Percentiles rank a stretch among this genome's conserved stretches.
Evolutionary conservation across 176 grass and related monocot genomes (phyloP).

Genomic region (Bromus sterilis): DNA sequence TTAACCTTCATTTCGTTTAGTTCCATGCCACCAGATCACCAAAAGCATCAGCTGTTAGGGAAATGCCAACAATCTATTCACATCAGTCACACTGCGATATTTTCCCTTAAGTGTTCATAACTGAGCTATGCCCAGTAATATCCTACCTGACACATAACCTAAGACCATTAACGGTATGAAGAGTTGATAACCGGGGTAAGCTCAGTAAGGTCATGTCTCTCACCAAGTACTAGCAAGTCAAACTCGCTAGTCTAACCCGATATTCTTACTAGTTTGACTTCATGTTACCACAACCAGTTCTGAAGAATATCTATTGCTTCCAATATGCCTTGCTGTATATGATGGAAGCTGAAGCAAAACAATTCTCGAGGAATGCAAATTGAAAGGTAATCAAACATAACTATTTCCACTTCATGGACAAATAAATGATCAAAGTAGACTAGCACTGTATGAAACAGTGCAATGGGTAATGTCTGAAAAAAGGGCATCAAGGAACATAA

Average conservation of each 20-base stretch:
- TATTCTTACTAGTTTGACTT: neutral
- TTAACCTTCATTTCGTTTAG: neutral
- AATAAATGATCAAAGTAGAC: constrained; percentile 5
- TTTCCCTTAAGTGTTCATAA: neutral
- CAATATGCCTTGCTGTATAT: neutral
- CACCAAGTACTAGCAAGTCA: neutral
- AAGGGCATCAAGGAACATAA: neutral
- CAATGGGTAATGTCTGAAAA: neutral
- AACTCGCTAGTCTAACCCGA: neutral
- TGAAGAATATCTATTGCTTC: neutral
- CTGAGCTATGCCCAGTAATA: neutral
- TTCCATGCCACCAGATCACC: neutral
- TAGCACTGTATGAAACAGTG: neutral
- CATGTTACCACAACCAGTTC: neutral
- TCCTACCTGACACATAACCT: neutral
- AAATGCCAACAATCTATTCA: neutral
- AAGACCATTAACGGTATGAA: neutral
- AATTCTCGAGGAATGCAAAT: neutral
- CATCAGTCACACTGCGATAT: neutral
- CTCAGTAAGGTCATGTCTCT: neutral
- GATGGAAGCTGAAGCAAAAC: neutral
- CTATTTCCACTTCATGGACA: neutral
- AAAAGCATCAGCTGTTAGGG: neutral
- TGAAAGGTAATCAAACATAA: neutral
- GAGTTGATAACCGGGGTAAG: neutral